Conservation (phyloP, 2,329 filamentous ascomycete species). For the Alternaria ethzedia region DNA sequence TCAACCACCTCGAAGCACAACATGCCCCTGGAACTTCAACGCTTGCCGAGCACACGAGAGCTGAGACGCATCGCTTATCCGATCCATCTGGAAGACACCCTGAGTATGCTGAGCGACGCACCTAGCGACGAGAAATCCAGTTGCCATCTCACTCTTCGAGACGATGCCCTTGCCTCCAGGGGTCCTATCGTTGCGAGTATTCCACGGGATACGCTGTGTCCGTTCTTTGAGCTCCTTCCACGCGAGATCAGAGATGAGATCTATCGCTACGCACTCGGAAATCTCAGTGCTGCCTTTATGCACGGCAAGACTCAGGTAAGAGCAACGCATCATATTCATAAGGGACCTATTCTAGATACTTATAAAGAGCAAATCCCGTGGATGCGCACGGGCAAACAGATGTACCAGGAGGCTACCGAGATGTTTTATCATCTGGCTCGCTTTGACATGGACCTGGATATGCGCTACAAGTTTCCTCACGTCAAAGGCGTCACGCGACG, state of each 20-base stretch:
- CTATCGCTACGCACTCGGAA: no score
- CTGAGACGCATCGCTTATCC: not conserved
- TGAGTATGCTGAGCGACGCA: not conserved
- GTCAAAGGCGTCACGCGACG: not conserved
- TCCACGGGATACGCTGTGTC: no score
- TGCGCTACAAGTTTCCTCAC: not conserved
- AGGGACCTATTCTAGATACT: no score
- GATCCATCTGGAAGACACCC: rapidly evolving
- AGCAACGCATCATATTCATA: no score
- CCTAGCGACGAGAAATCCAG: not conserved
- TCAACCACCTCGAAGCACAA: not conserved
- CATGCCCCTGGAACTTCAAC: not conserved
- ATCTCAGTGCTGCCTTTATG: no score
- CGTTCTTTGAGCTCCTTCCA: no score
- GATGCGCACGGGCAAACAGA: not conserved
- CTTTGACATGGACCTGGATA: not conserved
- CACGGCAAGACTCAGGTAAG: no score
- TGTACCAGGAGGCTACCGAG: not conserved
- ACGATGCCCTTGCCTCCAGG: no score
- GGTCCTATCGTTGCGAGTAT: no score
- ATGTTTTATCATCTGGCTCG: not conserved
- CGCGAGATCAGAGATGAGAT: no score
- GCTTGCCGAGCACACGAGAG: not conserved
- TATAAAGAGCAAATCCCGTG: rapidly evolving
- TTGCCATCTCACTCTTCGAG: no score